These are phyloP conservation scores for Ophiorrhiza pumila DNA, from an alignment of 257 asterid species.

Conservation along the genomic window DNA sequence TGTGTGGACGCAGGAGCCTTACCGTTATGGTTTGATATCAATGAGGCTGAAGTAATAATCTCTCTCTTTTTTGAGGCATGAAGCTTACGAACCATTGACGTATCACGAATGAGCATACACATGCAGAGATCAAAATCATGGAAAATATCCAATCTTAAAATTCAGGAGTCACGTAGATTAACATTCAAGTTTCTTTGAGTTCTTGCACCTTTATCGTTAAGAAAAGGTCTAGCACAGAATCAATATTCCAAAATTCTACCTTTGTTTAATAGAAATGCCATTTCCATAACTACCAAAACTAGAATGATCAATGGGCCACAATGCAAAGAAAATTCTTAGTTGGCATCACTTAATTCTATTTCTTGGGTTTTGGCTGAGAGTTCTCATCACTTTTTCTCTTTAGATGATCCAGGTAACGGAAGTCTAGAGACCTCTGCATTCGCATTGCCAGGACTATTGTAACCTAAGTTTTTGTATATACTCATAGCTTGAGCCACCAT, in stretches of 20 bases:
- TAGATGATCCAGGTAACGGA: not conserved
- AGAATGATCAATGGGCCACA: not conserved
- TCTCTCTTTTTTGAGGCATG: too few species aligned
- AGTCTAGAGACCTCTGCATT: not conserved
- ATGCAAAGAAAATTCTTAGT: not conserved
- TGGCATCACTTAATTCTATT: not conserved
- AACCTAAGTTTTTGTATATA: conserved; percentile 57
- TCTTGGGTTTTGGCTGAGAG: not conserved
- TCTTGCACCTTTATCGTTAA: not conserved
- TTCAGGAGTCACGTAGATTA: not conserved
- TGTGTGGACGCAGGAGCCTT: too few species aligned
- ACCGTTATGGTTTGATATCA: too few species aligned
- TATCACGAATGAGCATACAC: not conserved
- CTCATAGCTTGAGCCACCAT: conserved; percentile 66
- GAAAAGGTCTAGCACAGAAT: not conserved
- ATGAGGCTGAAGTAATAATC: too few species aligned
- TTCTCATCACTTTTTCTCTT: not conserved
- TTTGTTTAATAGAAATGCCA: not conserved
- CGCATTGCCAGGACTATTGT: conserved; percentile 24
- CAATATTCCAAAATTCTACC: not conserved
- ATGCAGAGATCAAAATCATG: too few species aligned
- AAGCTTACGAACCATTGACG: too few species aligned
- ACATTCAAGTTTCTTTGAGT: not conserved
- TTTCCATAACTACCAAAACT: not conserved
- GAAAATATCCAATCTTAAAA: not conserved